Evolutionary conservation across 805 yeast genomes (phyloP).

Genomic region (Ogataea haglerorum): DNA sequence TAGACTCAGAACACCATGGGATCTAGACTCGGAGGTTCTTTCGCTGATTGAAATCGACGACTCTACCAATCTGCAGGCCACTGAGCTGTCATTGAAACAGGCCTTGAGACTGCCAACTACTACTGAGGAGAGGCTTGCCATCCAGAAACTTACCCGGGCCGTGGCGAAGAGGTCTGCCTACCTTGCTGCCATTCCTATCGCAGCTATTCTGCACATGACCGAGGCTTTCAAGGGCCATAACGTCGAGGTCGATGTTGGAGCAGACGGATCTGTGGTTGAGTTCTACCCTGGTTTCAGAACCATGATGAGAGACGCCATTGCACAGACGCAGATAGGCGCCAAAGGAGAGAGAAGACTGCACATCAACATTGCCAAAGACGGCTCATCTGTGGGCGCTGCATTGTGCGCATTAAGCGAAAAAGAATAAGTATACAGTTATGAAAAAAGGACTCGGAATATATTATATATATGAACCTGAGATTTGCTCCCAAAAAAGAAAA

Average conservation of each 20-base stretch:
- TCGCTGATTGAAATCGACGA: constrained; percentile 85
- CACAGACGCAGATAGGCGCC: constrained; percentile 65
- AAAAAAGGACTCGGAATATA: constrained; percentile 2
- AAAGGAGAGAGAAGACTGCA: constrained; percentile 73
- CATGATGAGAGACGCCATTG: constrained; percentile 74
- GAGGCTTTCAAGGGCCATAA: constrained; percentile 65
- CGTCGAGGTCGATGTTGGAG: constrained; percentile 81
- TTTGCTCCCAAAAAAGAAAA: not conserved
- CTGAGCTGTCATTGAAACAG: constrained; percentile 65
- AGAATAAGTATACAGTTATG: not conserved
- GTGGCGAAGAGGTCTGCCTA: constrained; percentile 88
- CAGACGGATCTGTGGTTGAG: constrained; percentile 93
- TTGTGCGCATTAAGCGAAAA: constrained; percentile 60
- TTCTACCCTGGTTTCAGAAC: constrained; percentile 88
- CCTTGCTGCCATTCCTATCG: constrained; percentile 83
- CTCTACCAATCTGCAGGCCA: constrained; percentile 64
- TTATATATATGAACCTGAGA: not conserved
- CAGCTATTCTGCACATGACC: constrained; percentile 71
- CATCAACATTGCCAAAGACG: constrained; percentile 85
- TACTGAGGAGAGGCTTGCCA: constrained; percentile 64
- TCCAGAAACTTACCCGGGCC: constrained; percentile 72
- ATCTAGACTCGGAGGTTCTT: constrained; percentile 75
- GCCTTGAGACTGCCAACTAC: constrained; percentile 68
- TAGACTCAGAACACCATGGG: constrained; percentile 72
- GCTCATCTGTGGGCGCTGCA: constrained; percentile 97